Conservation (phyloP, 2,329 filamentous ascomycete species). For the Thelonectria discophora region DNA sequence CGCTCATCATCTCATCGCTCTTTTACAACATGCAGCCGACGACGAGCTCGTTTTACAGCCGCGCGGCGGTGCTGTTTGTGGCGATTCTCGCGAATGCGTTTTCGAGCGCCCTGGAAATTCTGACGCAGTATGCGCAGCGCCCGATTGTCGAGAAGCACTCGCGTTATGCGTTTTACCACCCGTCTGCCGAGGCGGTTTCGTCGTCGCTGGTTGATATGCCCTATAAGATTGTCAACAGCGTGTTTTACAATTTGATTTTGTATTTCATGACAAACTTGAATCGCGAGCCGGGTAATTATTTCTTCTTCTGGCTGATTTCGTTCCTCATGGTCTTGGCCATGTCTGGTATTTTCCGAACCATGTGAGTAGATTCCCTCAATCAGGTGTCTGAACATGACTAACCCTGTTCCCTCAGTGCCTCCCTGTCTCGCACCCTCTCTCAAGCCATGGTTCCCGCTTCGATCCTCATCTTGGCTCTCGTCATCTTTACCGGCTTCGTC, state of each 20-base stretch:
- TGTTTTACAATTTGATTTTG: conserved; percentile 56
- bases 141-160: conserved; percentile 52
- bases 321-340: conserved; percentile 67
- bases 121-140: conserved; percentile 50
- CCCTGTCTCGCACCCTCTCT: conserved; percentile 62
- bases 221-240: conserved; percentile 51
- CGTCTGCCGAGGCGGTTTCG: conserved; percentile 48
- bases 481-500: conserved; percentile 60
- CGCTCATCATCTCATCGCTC: conserved; percentile 15
- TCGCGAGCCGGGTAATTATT: conserved; percentile 56
- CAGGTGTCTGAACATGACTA: not conserved
- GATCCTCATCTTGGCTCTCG: conserved; percentile 47
- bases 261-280: conserved; percentile 60
- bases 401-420: conserved; percentile 36
- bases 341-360: conserved; percentile 67
- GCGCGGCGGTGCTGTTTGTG: conserved; percentile 62
- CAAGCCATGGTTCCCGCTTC: conserved; percentile 55
- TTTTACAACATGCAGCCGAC: conserved; percentile 16
- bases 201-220: conserved; percentile 55
- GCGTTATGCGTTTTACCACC: conserved; percentile 52
- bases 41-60: conserved; percentile 24
- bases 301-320: conserved; percentile 56
- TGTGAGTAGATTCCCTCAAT: conserved; percentile 32
- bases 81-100: conserved; percentile 63
- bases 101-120: conserved; percentile 47